phyloP scores from a whole-genome alignment of 2,329 filamentous ascomycete genomes.

The Colletotrichum cuscutae region DNA sequence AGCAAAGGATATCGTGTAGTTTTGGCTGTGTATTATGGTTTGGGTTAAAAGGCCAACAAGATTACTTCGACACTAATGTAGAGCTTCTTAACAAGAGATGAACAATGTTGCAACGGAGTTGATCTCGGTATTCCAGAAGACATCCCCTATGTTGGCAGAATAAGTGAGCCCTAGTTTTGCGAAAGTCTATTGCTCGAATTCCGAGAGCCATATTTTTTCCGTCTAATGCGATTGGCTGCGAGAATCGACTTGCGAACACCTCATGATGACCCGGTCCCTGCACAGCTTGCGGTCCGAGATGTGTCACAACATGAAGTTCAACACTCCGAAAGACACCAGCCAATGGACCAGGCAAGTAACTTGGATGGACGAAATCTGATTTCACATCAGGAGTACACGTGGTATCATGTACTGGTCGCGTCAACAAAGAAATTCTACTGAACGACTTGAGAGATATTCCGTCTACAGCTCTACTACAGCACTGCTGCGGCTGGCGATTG shows the following conservation, averaged over 20 bases:
- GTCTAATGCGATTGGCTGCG: neutral
- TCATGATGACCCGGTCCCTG: neutral
- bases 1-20: neutral
- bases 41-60: neutral
- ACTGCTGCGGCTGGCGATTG: neutral
- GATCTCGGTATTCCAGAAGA: neutral
- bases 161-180: neutral
- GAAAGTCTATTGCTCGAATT: neutral
- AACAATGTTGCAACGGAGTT: neutral
- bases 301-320: neutral
- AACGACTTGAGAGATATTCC: neutral
- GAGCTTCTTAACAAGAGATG: conserved; percentile 19
- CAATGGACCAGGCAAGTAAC: neutral
- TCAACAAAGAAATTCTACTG: neutral
- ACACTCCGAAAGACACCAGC: neutral
- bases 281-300: conserved; percentile 5
- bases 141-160: neutral
- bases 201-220: neutral
- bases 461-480: neutral
- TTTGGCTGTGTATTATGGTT: neutral
- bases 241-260: neutral
- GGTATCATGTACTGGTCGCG: neutral
- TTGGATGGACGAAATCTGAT: neutral
- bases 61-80: conserved; percentile 9
- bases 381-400: neutral